A percentile compares a stretch with the other conserved stretches of the same genome.
Conservation (phyloP, 2,329 filamentous ascomycete species). For the Aquanectria penicillioides region DNA sequence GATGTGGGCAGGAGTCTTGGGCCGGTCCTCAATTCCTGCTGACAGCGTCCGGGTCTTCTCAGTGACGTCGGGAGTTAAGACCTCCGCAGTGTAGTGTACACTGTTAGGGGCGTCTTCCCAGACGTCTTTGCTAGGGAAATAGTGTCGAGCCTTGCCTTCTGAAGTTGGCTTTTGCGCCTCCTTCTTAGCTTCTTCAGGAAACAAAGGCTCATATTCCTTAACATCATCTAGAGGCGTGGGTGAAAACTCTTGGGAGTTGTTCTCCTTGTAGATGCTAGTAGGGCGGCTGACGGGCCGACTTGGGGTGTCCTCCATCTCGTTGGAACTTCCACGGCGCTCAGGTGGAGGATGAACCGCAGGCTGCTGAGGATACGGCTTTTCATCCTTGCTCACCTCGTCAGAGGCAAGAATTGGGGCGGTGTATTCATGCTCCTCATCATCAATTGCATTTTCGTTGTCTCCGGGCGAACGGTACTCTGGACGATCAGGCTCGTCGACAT, state of each 20-base stretch:
- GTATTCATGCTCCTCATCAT: slow-evolving; percentile 69
- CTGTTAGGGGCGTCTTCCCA: slow-evolving; percentile 97
- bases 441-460: slow-evolving; percentile 57
- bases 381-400: slow-evolving; percentile 84
- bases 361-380: slow-evolving; percentile 73
- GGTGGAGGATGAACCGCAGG: slow-evolving; percentile 84
- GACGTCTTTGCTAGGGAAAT: slow-evolving; percentile 93
- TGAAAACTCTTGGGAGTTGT: slow-evolving; percentile 62
- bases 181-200: slow-evolving; percentile 79
- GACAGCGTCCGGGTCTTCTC: slow-evolving; percentile 52
- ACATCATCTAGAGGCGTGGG: slow-evolving; percentile 85
- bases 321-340: slow-evolving; percentile 69
- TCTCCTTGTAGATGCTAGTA: slow-evolving; percentile 67
- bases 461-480: slow-evolving; percentile 52
- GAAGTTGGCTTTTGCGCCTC: slow-evolving; percentile 51
- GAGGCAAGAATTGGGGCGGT: slow-evolving; percentile 85
- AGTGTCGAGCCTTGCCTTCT: slow-evolving; percentile 67
- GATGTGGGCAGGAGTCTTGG: slow-evolving; percentile 68
- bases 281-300: slow-evolving; percentile 70
- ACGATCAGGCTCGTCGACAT: slow-evolving; percentile 72
- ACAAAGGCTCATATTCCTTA: slow-evolving; percentile 94
- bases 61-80: slow-evolving; percentile 76
- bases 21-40: slow-evolving; percentile 45
- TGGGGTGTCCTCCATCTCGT: slow-evolving; percentile 65
- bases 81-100: slow-evolving; percentile 80